phyloP scores from a whole-genome alignment of 2,329 filamentous ascomycete genomes.

The Botrytis squamosa region DNA sequence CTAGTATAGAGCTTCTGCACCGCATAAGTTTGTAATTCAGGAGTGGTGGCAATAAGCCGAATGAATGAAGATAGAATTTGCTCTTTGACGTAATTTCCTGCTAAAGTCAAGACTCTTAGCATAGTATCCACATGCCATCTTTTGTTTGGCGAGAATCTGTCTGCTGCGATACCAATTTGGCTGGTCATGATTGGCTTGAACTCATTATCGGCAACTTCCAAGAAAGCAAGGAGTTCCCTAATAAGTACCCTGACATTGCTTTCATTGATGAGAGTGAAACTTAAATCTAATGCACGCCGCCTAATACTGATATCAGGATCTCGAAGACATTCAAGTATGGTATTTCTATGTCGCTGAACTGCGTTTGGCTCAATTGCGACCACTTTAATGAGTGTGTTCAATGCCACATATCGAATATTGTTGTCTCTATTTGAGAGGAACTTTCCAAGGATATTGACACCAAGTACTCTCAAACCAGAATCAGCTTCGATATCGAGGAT shows the following conservation, averaged over 20 bases:
- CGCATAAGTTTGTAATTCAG: slow-evolving; percentile 92
- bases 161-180: slow-evolving; percentile 95
- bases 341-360: slow-evolving; percentile 94
- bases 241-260: slow-evolving; percentile 92
- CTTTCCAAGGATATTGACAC: slow-evolving; percentile 97
- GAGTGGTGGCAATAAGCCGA: slow-evolving; percentile 88
- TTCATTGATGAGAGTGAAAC: slow-evolving; percentile 97
- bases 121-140: slow-evolving; percentile 99
- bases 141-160: slow-evolving; percentile 94
- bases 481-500: slow-evolving; percentile 98
- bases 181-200: slow-evolving; percentile 99
- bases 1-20: slow-evolving; percentile 91
- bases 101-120: slow-evolving; percentile 86
- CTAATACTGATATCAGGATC: slow-evolving; percentile 98
- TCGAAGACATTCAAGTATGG: slow-evolving; percentile 90
- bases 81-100: slow-evolving; percentile 96
- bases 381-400: slow-evolving; percentile 97
- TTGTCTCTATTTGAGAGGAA: slow-evolving; percentile 98
- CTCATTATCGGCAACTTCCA: slow-evolving; percentile 96
- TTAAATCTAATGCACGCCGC: slow-evolving; percentile 90
- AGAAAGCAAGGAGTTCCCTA: slow-evolving; percentile 86
- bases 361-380: slow-evolving; percentile 97
- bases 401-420: slow-evolving; percentile 96
- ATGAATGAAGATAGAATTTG: slow-evolving; percentile 97
- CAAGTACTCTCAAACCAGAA: slow-evolving; percentile 87